Evolutionary conservation across 208 protist species (phyloP).

Genomic region (Naegleria gruberi): DNA sequence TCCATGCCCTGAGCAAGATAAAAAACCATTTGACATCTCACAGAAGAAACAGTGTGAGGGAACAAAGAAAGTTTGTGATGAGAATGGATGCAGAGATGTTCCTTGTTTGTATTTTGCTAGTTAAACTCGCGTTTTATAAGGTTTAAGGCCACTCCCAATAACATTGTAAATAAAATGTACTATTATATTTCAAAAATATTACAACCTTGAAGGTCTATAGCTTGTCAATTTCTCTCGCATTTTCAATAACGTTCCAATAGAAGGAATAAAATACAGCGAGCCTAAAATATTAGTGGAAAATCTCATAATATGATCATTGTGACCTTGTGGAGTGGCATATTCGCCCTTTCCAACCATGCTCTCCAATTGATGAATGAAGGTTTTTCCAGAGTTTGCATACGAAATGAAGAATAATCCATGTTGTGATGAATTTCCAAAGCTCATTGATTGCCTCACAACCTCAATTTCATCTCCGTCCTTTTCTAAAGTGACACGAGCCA

Average conservation of each 20-base stretch:
- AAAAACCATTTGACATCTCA: background rate
- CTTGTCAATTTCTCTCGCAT: background rate
- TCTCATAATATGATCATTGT: background rate
- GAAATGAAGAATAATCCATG: background rate
- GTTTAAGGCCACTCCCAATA: background rate
- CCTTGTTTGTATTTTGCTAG: background rate
- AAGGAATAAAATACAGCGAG: background rate
- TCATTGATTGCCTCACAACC: background rate
- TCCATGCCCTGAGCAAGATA: too few relatives aligned
- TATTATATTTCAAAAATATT: too few relatives aligned
- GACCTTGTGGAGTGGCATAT: background rate
- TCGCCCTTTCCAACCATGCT: background rate
- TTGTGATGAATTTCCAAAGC: background rate
- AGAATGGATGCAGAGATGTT: background rate
- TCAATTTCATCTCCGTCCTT: background rate
- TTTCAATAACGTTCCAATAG: background rate
- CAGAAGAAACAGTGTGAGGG: background rate
- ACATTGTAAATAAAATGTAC: too few relatives aligned
- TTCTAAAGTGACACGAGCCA: background rate
- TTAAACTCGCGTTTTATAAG: background rate
- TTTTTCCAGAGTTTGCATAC: background rate
- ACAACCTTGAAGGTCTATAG: too few relatives aligned
- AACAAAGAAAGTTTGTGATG: background rate
- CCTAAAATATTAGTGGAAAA: background rate
- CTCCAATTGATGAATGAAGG: background rate